phyloP scores from a whole-genome alignment of 2,329 filamentous ascomycete genomes.

The Ustulina deusta region DNA sequence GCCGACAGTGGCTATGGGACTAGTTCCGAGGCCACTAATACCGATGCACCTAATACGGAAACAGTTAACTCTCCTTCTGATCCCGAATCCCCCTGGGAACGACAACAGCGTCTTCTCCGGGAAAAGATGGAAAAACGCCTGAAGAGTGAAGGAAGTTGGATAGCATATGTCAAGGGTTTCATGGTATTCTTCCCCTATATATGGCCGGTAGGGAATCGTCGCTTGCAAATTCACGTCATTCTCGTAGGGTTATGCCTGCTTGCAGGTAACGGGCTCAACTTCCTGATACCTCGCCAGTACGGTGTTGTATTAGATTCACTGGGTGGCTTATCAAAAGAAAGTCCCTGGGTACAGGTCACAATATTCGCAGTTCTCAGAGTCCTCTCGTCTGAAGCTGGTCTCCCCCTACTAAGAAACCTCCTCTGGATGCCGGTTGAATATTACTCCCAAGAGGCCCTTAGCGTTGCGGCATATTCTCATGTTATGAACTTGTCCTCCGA shows the following conservation, averaged over 20 bases:
- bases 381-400: conserved; percentile 66
- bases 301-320: conserved; percentile 82
- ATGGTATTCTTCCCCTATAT: conserved; percentile 81
- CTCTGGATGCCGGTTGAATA: conserved; percentile 70
- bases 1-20: conserved; percentile 58
- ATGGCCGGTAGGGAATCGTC: conserved; percentile 76
- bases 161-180: conserved; percentile 81
- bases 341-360: conserved; percentile 65
- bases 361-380: conserved; percentile 65
- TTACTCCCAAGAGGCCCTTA: conserved; percentile 66
- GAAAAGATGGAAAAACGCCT: conserved; percentile 75
- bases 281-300: conserved; percentile 84
- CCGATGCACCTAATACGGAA: conserved; percentile 51
- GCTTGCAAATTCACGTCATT: conserved; percentile 75
- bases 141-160: conserved; percentile 81
- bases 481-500: conserved; percentile 71
- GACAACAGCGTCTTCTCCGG: conserved; percentile 63
- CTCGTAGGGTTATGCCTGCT: conserved; percentile 76
- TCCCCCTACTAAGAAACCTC: conserved; percentile 65
- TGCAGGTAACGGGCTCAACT: conserved; percentile 77
- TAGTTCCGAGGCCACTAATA: conserved; percentile 55
- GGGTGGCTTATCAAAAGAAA: conserved; percentile 60
- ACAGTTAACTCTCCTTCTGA: conserved; percentile 52
- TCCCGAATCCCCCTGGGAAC: conserved; percentile 67
- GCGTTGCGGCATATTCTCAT: conserved; percentile 68